phyloP scores from a whole-genome alignment of 257 asterid genomes.

The Scutellaria galericulata region DNA sequence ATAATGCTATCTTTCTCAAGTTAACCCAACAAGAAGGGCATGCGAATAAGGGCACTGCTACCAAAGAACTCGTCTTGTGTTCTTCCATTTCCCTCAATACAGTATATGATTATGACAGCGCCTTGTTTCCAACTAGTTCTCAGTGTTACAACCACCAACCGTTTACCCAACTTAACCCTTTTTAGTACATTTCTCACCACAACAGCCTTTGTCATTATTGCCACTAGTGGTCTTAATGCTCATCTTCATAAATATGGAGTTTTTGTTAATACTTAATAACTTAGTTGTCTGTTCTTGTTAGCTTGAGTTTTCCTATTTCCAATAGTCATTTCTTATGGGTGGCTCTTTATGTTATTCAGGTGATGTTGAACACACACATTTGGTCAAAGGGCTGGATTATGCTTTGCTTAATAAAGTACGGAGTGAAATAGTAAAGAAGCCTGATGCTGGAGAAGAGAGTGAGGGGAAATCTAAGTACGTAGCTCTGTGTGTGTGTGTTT shows the following conservation, averaged over 20 bases:
- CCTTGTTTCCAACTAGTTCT: background rate
- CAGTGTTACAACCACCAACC: background rate
- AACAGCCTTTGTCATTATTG: constrained; percentile 3
- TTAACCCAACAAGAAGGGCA: constrained; percentile 1
- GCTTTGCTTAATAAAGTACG: constrained; percentile 95
- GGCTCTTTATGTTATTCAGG: constrained; percentile 61
- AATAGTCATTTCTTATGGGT: constrained; percentile 19
- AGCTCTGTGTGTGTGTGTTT: background rate
- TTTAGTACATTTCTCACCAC: background rate
- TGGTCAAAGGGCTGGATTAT: constrained; percentile 96
- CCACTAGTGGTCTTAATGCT: background rate
- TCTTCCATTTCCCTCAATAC: background rate
- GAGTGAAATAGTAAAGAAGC: constrained; percentile 93
- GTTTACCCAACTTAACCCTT: background rate
- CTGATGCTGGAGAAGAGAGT: constrained; percentile 79
- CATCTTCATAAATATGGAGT: constrained; percentile 21
- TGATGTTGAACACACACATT: constrained; percentile 99
- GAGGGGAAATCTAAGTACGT: constrained; percentile 70
- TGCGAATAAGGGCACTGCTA: background rate
- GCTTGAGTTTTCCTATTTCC: constrained; percentile 30
- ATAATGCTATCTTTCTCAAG: background rate
- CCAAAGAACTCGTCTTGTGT: background rate
- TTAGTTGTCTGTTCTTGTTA: background rate
- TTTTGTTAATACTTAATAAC: background rate
- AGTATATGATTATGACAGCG: background rate